These are phyloP conservation scores for Carex kokanica DNA, from an alignment of 176 grass and related monocot species.

Conservation along the genomic window DNA sequence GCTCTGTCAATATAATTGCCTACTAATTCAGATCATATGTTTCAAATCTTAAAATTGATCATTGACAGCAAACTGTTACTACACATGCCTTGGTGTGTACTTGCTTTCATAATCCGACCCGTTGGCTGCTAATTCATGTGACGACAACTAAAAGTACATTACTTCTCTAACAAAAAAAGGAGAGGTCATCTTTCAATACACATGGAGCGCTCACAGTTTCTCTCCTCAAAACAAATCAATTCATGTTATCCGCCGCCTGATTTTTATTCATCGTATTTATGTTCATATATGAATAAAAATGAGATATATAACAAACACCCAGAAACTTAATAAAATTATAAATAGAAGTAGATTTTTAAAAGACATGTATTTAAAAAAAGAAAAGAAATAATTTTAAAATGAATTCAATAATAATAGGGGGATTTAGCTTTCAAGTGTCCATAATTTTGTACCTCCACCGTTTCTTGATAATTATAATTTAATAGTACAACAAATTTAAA, in stretches of 20 bases:
- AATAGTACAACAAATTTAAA: not conserved
- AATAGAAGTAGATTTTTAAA: not conserved
- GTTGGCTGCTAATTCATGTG: slow-evolving; percentile 5
- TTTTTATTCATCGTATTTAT: not conserved
- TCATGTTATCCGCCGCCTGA: not conserved
- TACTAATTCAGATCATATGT: not conserved
- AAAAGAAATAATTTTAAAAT: not conserved
- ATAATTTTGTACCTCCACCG: not conserved
- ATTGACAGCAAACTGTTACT: no score
- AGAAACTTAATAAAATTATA: not conserved
- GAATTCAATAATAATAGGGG: not conserved
- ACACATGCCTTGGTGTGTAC: not conserved
- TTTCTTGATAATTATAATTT: not conserved
- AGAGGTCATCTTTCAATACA: not conserved
- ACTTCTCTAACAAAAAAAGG: not conserved
- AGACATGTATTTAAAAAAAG: not conserved
- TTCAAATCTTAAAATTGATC: not conserved
- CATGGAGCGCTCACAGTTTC: not conserved
- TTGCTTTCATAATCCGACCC: not conserved
- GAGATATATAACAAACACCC: not conserved
- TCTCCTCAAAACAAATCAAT: not conserved
- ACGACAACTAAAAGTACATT: slow-evolving; percentile 8
- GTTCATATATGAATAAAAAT: not conserved
- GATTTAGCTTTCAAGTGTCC: not conserved
- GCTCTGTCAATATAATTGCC: no score